phyloP scores from a whole-genome alignment of 495 filamentous ascomycete genomes.

The Jackrogersella minutella region DNA sequence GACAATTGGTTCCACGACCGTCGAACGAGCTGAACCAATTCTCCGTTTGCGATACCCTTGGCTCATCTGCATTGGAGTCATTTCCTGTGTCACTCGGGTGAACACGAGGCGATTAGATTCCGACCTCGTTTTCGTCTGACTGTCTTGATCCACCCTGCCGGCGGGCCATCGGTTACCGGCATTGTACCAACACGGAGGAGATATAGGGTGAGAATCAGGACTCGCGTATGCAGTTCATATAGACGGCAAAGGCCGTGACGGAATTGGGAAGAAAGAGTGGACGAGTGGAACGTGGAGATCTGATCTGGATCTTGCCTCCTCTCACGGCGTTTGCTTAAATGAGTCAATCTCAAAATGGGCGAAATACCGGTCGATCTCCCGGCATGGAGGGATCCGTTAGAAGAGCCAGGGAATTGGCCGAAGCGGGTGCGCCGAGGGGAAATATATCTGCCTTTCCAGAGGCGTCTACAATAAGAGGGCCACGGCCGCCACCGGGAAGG shows the following conservation, averaged over 20 bases:
- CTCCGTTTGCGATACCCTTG: conserved; percentile 41
- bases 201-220: conserved; percentile 19
- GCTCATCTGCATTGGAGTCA: conserved; percentile 37
- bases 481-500: conserved; percentile 47
- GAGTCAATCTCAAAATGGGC: conserved; percentile 58
- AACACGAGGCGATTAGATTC: conserved; percentile 30
- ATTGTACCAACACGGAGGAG: conserved; percentile 30
- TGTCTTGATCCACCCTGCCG: conserved; percentile 25
- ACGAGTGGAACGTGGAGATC: conserved; percentile 38
- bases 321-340: conserved; percentile 50
- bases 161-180: conserved; percentile 29
- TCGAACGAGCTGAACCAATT: conserved; percentile 35
- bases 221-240: conserved; percentile 44
- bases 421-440: conserved; percentile 41
- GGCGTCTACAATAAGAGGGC: conserved; percentile 39
- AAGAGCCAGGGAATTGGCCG: conserved; percentile 57
- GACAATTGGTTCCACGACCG: conserved; percentile 48
- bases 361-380: conserved; percentile 52
- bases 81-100: conserved; percentile 21
- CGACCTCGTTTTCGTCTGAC: conserved; percentile 34
- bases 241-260: conserved; percentile 27
- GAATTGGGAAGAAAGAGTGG: conserved; percentile 38
- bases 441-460: conserved; percentile 35
- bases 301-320: conserved; percentile 23
- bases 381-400: conserved; percentile 52